Conservation (phyloP, 73 alveolate species). For the Durusdinium trenchii region DNA sequence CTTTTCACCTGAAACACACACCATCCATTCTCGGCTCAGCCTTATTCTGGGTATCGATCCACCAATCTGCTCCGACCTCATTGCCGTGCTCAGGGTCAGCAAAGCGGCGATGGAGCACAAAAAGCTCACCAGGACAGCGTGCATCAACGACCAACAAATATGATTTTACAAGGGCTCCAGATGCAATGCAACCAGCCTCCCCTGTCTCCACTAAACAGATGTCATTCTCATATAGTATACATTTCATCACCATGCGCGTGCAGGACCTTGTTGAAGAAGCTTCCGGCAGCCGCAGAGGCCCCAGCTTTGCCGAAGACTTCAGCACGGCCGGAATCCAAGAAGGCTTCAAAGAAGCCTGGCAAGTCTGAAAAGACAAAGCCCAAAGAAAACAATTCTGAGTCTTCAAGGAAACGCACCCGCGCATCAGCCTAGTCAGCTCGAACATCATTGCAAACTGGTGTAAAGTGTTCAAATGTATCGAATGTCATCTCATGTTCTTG, state of each 20-base stretch:
- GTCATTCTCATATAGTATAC: not conserved
- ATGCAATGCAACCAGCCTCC: not conserved
- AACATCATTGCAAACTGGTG: too few relatives aligned
- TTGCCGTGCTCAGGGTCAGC: conserved; percentile 6
- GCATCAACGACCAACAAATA: not conserved
- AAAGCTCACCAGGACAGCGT: not conserved
- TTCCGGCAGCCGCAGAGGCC: not conserved
- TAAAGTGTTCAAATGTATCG: too few relatives aligned
- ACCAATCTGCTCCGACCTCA: not conserved
- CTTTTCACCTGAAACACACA: not conserved
- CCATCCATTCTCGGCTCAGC: not conserved
- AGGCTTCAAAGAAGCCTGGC: too few relatives aligned
- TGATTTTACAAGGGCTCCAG: not conserved
- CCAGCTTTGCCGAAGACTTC: too few relatives aligned
- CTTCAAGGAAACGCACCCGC: too few relatives aligned
- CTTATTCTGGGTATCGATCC: not conserved
- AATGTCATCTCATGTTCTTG: too few relatives aligned
- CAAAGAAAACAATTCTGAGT: too few relatives aligned
- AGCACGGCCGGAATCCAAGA: too few relatives aligned
- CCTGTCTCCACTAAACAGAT: too few relatives aligned
- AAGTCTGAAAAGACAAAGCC: too few relatives aligned
- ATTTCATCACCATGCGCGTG: not conserved
- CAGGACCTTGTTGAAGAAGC: not conserved
- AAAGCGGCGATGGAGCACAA: not conserved
- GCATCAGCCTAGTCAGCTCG: too few relatives aligned